A percentile compares a stretch with the other conserved stretches of the same genome.
These are phyloP conservation scores for Lipomyces kockii DNA, from an alignment of 805 yeast genomes.

Conservation along the genomic window DNA sequence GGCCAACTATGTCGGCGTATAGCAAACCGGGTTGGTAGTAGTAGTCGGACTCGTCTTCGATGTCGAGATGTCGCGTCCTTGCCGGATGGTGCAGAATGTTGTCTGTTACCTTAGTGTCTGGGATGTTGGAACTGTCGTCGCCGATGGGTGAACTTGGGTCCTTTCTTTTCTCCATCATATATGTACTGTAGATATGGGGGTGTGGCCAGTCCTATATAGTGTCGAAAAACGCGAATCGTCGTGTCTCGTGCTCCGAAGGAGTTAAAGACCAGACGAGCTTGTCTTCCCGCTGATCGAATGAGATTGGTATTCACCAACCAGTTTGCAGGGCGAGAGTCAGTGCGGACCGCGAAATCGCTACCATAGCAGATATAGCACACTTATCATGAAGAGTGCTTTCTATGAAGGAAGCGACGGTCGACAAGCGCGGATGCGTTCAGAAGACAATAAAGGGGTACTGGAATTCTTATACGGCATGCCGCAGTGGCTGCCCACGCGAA, in stretches of 20 bases:
- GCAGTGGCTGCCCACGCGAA: not conserved
- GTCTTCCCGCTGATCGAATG: not conserved
- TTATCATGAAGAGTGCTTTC: not conserved
- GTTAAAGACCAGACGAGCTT: not conserved
- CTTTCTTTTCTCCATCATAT: not conserved
- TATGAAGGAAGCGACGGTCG: not conserved
- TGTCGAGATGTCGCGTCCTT: not conserved
- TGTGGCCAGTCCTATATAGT: not conserved
- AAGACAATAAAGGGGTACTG: not conserved
- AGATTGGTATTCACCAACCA: not conserved
- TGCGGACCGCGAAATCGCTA: no score
- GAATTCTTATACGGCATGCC: not conserved
- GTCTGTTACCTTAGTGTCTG: not conserved
- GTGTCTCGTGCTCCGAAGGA: not conserved
- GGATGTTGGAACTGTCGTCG: not conserved
- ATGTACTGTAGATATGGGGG: not conserved
- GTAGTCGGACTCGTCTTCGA: not conserved
- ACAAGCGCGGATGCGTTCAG: not conserved
- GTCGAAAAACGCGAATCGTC: no score
- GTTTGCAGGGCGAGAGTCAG: not conserved
- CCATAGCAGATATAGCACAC: not conserved
- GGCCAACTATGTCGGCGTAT: constrained; percentile 11
- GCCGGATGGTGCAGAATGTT: not conserved
- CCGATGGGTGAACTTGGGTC: not conserved
- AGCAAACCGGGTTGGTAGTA: not conserved